These are phyloP conservation scores for Colletotrichum gigasporum DNA, from an alignment of 2,329 filamentous ascomycete species.

Conservation along the genomic window DNA sequence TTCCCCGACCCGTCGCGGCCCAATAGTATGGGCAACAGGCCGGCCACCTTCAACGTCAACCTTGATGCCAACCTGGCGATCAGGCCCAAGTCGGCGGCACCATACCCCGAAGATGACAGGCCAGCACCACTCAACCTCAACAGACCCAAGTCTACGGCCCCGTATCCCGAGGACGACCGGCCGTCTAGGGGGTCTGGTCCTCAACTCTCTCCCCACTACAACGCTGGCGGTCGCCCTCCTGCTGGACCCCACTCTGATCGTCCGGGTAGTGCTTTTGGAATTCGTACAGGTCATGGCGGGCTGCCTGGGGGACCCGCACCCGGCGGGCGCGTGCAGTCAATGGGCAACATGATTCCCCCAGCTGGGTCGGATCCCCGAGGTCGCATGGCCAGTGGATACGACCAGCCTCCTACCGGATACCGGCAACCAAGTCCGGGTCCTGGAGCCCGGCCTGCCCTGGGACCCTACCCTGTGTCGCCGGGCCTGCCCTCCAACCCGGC, in stretches of 20 bases:
- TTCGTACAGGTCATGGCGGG: conserved; percentile 46
- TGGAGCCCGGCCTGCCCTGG: conserved; percentile 37
- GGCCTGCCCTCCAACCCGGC: conserved; percentile 44
- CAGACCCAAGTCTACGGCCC: conserved; percentile 57
- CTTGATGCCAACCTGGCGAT: conserved; percentile 48
- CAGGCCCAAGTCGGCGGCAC: conserved; percentile 67
- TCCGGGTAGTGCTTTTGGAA: conserved; percentile 63
- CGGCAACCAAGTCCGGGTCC: conserved; percentile 51
- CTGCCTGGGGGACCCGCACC: conserved; percentile 9
- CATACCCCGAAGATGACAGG: conserved; percentile 76
- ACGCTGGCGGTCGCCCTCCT: conserved; percentile 58
- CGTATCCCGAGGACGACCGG: conserved; percentile 63
- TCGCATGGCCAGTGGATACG: conserved; percentile 54
- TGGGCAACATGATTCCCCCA: conserved; percentile 56
- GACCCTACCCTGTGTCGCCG: conserved; percentile 36
- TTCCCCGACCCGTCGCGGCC: conserved; percentile 59
- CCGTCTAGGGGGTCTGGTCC: conserved; percentile 37
- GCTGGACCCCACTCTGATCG: conserved; percentile 59
- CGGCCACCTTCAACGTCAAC: conserved; percentile 62
- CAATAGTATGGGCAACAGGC: conserved; percentile 46
- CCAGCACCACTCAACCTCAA: conserved; percentile 58
- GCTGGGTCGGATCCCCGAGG: conserved; percentile 52
- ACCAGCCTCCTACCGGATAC: conserved; percentile 51
- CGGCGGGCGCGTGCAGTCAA: conserved; percentile 51
- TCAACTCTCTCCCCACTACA: conserved; percentile 51